phyloP scores from a whole-genome alignment of 1,284 basidiomycete species.

The Apiotrichum porosum region DNA sequence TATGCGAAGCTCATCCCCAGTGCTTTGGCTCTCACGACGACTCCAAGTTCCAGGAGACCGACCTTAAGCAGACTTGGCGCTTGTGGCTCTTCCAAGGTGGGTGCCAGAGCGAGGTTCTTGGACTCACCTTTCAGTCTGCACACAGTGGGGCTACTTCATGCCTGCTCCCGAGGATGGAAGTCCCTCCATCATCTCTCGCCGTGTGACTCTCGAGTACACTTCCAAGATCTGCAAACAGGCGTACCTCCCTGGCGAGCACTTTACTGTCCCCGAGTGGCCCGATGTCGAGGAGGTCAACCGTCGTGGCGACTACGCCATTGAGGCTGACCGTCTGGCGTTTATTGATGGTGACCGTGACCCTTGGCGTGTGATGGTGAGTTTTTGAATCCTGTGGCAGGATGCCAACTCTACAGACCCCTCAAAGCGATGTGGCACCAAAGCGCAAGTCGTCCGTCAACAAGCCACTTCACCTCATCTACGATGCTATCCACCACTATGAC shows the following conservation, averaged over 20 bases:
- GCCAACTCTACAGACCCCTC: constrained; percentile 56
- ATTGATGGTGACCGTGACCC: constrained; percentile 62
- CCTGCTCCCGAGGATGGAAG: constrained; percentile 36
- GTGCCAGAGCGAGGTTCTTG: background rate
- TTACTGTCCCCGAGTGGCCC: constrained; percentile 65
- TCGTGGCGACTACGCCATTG: constrained; percentile 70
- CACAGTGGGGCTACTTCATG: constrained; percentile 87
- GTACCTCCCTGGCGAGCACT: constrained; percentile 71
- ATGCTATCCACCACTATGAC: constrained; percentile 85
- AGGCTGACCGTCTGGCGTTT: constrained; percentile 72
- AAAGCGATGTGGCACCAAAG: constrained; percentile 67
- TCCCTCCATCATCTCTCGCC: constrained; percentile 34
- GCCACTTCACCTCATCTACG: constrained; percentile 87
- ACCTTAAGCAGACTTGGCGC: constrained; percentile 68
- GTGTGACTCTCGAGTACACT: constrained; percentile 73
- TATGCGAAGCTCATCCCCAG: no score
- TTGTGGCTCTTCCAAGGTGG: constrained; percentile 76
- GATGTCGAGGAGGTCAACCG: constrained; percentile 74
- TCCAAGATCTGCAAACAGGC: constrained; percentile 78
- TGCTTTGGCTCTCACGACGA: constrained; percentile 83
- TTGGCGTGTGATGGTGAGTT: constrained; percentile 66
- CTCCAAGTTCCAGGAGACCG: constrained; percentile 59
- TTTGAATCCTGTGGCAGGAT: no score
- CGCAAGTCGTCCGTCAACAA: constrained; percentile 65
- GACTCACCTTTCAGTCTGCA: constrained; percentile 55